Conservation (phyloP, 441 rosid species). For the Adansonia gregorii region DNA sequence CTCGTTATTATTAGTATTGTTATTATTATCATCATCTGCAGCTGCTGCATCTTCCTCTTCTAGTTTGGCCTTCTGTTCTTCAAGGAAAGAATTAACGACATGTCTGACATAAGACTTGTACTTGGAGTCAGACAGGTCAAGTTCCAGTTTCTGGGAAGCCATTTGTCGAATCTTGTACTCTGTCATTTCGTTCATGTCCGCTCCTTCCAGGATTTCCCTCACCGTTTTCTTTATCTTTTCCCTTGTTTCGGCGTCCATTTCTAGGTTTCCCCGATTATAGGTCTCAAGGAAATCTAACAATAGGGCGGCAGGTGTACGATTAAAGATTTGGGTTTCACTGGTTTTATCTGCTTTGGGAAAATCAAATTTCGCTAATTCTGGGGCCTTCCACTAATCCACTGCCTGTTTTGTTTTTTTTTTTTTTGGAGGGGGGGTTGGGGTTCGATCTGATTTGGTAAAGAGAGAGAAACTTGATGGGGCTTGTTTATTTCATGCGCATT, state of each 20-base stretch:
- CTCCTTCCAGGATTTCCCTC: conserved; percentile 60
- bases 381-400: neutral
- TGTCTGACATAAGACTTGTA: conserved; percentile 61
- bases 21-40: conserved; percentile 27
- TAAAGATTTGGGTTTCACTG: neutral
- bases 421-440: neutral
- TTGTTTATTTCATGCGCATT: neutral
- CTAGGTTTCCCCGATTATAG: neutral
- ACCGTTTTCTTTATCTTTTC: conserved; percentile 58
- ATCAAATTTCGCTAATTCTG: neutral
- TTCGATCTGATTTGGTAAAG: neutral
- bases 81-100: conserved; percentile 67
- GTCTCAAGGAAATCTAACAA: conserved; percentile 8
- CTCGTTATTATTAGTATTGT: conserved; percentile 39
- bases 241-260: conserved; percentile 58
- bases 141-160: conserved; percentile 65
- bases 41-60: conserved; percentile 32
- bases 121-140: conserved; percentile 63
- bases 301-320: neutral
- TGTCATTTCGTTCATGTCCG: conserved; percentile 72
- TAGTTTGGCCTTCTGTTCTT: conserved; percentile 48
- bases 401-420: no score
- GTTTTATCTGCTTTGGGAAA: neutral
- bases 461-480: neutral
- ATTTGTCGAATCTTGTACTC: conserved; percentile 70